Base-by-base conservation (phyloP, 495 filamentous ascomycete species). In the Aspergillus funiculosus region DNA sequence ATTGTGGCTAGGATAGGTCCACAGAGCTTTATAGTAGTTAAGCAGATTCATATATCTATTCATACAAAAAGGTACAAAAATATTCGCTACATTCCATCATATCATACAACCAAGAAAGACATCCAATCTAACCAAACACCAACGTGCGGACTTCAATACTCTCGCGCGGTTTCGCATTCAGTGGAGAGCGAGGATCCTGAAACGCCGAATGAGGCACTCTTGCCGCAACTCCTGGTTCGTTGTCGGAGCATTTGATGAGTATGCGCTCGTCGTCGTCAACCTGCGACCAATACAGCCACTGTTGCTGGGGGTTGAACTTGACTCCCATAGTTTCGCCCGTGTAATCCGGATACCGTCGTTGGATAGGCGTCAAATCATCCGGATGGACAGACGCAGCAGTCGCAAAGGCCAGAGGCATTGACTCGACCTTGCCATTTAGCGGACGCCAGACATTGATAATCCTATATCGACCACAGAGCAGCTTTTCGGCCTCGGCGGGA, bases 381-480 rank as follows among this genome's bases (percentile, higher is more conserved):
- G 83, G 75, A 0, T 57, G 51, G 0, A 87, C 72, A 0, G 77
- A 75, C 0, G 73, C 46, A 27, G 76, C 79, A 32, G 80, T 78
- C 0, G 85, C 84, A 46, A 88, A 81, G 0, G 76, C 87, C 0
- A 94, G 67, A 6, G 89, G 89, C 47, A 65, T 74, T 0, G 78
- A 67, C 51, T 82, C 75, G 1, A 94, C 80, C 0, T 83, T 78
- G 13, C 74, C 74, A 56, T 86, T 86, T 18, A 94, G 68, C 0
- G 88, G 84, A 0, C 86, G 76, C 89, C 89, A 95, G 6, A 95
- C 83, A 56, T 94, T 95, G 59, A 95, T 77, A 53, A 95, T 87
- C 31, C 87, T 77, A 65, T 83, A 86, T 2, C 88, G 76, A 0
- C 74, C 76, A 19, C 71, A 49, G 4, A 86, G 68, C 0, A 88